These are phyloP conservation scores for Globisporangium mamillatum DNA, from an alignment of 352 stramenopile species.

Conservation along the genomic window DNA sequence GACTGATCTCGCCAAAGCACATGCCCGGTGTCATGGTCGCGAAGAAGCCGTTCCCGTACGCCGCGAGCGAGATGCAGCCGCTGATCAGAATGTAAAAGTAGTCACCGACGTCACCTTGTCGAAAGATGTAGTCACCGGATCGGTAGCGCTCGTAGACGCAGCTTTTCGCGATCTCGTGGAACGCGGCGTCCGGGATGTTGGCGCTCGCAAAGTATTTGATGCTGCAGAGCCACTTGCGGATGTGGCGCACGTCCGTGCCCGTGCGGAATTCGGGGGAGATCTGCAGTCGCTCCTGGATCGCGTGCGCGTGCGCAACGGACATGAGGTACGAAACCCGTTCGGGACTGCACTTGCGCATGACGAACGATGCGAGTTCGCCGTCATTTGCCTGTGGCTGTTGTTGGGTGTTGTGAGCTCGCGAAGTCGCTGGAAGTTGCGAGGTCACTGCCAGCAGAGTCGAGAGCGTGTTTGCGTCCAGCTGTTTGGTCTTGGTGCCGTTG, in stretches of 20 bases:
- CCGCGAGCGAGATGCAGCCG: slow-evolving; percentile 59
- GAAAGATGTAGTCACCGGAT: slow-evolving; percentile 65
- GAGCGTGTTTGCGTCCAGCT: neutral
- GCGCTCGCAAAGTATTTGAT: slow-evolving; percentile 70
- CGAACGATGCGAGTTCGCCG: slow-evolving; percentile 25
- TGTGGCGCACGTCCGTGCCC: slow-evolving; percentile 40
- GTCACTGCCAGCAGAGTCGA: neutral
- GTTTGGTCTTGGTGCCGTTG: neutral
- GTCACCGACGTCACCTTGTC: slow-evolving; percentile 63
- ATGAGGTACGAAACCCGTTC: slow-evolving; percentile 36
- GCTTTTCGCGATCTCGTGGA: slow-evolving; percentile 52
- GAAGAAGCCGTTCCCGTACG: slow-evolving; percentile 66
- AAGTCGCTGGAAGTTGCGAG: neutral
- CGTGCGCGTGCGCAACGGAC: slow-evolving; percentile 29
- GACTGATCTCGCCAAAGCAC: slow-evolving; percentile 74
- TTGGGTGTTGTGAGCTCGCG: neutral
- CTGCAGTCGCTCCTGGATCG: slow-evolving; percentile 37
- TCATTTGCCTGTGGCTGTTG: neutral
- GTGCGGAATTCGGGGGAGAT: slow-evolving; percentile 34
- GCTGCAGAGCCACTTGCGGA: slow-evolving; percentile 63
- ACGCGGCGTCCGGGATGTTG: slow-evolving; percentile 41
- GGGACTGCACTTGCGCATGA: slow-evolving; percentile 36
- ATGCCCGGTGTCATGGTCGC: slow-evolving; percentile 55
- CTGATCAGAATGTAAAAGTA: slow-evolving; percentile 74
- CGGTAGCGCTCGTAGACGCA: slow-evolving; percentile 38